A percentile compares a stretch with the other conserved stretches of the same genome.
Conservation (phyloP, 495 filamentous ascomycete genomes). For the Recurvomyces mirabilis region DNA sequence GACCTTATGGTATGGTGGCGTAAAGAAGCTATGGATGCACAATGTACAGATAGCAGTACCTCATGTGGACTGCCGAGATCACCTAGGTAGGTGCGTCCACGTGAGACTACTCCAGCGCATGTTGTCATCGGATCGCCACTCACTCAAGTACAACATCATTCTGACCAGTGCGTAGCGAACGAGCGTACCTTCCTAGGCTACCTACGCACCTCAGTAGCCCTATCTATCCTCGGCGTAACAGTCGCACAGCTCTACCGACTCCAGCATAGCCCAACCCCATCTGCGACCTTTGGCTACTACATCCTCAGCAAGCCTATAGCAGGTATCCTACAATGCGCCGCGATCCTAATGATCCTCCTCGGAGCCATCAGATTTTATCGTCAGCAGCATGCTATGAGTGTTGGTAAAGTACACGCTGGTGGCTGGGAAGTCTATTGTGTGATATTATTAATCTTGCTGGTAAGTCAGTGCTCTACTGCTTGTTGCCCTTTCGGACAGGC, state of each 20-base stretch:
- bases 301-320: slow-evolving; percentile 56
- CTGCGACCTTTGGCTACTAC: slow-evolving; percentile 45
- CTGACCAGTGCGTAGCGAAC: slow-evolving; percentile 41
- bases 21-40: slow-evolving; percentile 35
- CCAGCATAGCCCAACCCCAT: slow-evolving; percentile 37
- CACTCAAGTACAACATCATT: neutral
- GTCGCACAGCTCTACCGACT: slow-evolving; percentile 62
- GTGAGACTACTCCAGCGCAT: neutral
- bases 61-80: slow-evolving; percentile 36
- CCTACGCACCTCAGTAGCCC: slow-evolving; percentile 56
- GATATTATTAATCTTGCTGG: slow-evolving; percentile 15
- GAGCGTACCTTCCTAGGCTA: slow-evolving; percentile 73
- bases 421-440: slow-evolving; percentile 55
- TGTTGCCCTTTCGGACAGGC: neutral
- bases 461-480: neutral
- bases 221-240: slow-evolving; percentile 56
- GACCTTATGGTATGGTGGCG: slow-evolving; percentile 23
- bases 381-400: slow-evolving; percentile 54
- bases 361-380: slow-evolving; percentile 59
- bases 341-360: slow-evolving; percentile 44
- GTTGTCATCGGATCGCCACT: neutral
- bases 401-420: slow-evolving; percentile 53
- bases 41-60: slow-evolving; percentile 38
- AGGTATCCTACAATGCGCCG: slow-evolving; percentile 44
- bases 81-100: slow-evolving; percentile 40